These are phyloP conservation scores for Arthrocladium fulminans DNA, from an alignment of 2,329 filamentous ascomycete genomes.

Conservation along the genomic window DNA sequence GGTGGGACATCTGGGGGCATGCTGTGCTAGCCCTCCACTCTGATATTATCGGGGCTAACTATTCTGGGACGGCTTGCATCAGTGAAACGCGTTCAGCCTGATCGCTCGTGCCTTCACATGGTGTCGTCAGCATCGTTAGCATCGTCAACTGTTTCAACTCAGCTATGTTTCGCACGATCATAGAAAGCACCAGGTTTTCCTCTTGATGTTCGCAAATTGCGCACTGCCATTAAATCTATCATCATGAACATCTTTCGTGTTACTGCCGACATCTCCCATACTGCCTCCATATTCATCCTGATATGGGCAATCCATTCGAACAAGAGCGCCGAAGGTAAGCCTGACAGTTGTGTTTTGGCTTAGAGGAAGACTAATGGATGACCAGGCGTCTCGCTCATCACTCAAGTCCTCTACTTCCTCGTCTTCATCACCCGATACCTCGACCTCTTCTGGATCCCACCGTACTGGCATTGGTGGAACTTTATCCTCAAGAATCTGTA, in stretches of 20 bases:
- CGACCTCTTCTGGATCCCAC: conserved; percentile 55
- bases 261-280: conserved; percentile 74
- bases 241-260: conserved; percentile 59
- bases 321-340: conserved; percentile 67
- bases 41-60: background rate
- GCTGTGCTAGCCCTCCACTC: too few species aligned
- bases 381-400: conserved; percentile 78
- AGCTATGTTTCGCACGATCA: background rate
- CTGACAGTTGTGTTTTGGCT: conserved; percentile 4
- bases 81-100: background rate
- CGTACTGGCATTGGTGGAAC: conserved; percentile 53
- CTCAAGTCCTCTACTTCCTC: conserved; percentile 71
- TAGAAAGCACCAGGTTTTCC: background rate
- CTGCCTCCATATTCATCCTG: conserved; percentile 78
- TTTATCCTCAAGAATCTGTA: conserved; percentile 84
- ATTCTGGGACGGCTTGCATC: background rate
- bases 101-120: background rate
- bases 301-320: conserved; percentile 87
- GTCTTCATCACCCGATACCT: conserved; percentile 85
- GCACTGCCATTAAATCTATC: background rate
- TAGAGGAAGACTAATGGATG: conserved; percentile 12
- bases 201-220: background rate
- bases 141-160: background rate
- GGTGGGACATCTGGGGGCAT: too few species aligned
- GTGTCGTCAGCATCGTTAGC: conserved; percentile 1